phyloP scores from a whole-genome alignment of 306 rosid genomes.

The Malus sylvestris region DNA sequence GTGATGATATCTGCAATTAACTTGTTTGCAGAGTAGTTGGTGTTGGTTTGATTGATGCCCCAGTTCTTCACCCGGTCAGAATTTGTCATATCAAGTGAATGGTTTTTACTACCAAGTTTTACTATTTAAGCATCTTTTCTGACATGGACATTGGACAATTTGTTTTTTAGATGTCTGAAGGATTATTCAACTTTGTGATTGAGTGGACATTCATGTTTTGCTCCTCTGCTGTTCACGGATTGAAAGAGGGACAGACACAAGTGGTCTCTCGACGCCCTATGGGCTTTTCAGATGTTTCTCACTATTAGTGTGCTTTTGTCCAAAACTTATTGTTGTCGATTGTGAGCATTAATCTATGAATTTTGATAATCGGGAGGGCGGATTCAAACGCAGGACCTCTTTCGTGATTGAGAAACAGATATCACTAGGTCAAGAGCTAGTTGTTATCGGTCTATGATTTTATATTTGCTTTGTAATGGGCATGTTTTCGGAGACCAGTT shows the following conservation, averaged over 20 bases:
- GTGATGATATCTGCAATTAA: slow-evolving; percentile 29
- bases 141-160: slow-evolving; percentile 10
- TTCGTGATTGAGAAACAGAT: background rate
- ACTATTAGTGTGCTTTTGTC: slow-evolving; percentile 64
- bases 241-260: slow-evolving; percentile 51
- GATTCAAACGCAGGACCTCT: background rate
- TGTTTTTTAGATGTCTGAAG: slow-evolving; percentile 68
- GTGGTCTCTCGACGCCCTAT: slow-evolving; percentile 64
- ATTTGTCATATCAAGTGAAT: background rate
- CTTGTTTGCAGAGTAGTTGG: slow-evolving; percentile 74
- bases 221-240: slow-evolving; percentile 80
- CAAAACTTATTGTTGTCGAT: background rate
- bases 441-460: background rate
- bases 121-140: background rate
- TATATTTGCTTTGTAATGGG: background rate
- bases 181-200: slow-evolving; percentile 82
- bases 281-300: slow-evolving; percentile 89
- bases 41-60: slow-evolving; percentile 58
- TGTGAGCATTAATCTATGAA: background rate
- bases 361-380: background rate
- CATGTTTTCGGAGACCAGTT: background rate
- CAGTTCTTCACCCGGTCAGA: slow-evolving; percentile 91
- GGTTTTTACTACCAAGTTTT: background rate
- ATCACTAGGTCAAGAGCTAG: background rate
- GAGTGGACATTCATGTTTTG: slow-evolving; percentile 96